These are phyloP conservation scores for Botrytis elliptica DNA, from an alignment of 2,329 filamentous ascomycete genomes.

Conservation along the genomic window DNA sequence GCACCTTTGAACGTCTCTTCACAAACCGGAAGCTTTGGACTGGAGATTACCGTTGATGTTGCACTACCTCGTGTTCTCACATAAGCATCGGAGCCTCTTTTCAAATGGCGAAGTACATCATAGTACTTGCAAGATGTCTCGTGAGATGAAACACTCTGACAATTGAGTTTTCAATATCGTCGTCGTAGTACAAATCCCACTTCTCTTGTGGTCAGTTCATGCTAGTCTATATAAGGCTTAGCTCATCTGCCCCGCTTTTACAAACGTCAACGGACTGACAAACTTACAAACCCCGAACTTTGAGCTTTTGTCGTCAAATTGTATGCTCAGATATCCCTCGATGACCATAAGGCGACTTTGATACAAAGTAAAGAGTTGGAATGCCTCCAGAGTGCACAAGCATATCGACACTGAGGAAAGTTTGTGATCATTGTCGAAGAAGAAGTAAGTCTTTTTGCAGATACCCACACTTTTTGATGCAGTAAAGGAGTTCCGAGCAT, in stretches of 20 bases:
- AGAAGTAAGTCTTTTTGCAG: slow-evolving; percentile 40
- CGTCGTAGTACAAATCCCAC: neutral
- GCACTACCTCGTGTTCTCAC: neutral
- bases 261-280: neutral
- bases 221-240: slow-evolving; percentile 8
- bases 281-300: neutral
- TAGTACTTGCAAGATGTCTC: neutral
- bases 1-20: neutral
- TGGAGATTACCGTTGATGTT: neutral
- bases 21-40: neutral
- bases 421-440: slow-evolving; percentile 48
- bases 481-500: slow-evolving; percentile 1
- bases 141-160: neutral
- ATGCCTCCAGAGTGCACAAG: slow-evolving; percentile 34
- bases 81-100: neutral
- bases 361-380: slow-evolving; percentile 23
- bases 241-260: neutral
- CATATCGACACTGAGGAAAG: slow-evolving; percentile 39
- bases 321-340: slow-evolving; percentile 31
- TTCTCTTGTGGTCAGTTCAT: neutral
- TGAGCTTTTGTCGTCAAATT: slow-evolving; percentile 25
- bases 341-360: slow-evolving; percentile 8
- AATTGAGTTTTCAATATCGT: neutral
- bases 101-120: neutral
- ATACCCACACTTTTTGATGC: neutral